Evolutionary conservation across 1,284 basidiomycete species (phyloP).

Genomic region (Fistulina hepatica): DNA sequence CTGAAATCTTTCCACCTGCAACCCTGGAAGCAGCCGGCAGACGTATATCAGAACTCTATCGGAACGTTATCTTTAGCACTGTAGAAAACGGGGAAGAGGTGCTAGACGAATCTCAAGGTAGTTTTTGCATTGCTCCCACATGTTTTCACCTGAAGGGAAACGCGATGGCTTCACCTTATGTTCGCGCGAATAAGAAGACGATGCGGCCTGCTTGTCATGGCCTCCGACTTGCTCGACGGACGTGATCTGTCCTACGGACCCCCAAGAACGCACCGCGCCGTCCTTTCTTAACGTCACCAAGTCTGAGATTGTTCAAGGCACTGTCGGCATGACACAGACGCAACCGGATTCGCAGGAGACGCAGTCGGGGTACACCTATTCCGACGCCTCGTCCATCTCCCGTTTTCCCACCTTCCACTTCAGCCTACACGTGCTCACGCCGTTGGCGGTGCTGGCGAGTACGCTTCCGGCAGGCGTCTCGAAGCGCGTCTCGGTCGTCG

Average conservation of each 20-base stretch:
- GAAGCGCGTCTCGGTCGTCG: slow-evolving; percentile 35
- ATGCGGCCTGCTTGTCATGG: slow-evolving; percentile 45
- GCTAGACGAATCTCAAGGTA: slow-evolving; percentile 15
- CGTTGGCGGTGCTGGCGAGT: slow-evolving; percentile 12
- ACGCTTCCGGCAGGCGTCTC: not conserved
- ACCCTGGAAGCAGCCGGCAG: slow-evolving; percentile 50
- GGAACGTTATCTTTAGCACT: slow-evolving; percentile 53
- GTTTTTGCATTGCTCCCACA: slow-evolving; percentile 2
- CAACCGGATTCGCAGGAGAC: slow-evolving; percentile 35
- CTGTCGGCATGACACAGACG: slow-evolving; percentile 15
- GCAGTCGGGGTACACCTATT: slow-evolving; percentile 36
- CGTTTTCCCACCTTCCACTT: slow-evolving; percentile 60
- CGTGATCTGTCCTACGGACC: slow-evolving; percentile 4
- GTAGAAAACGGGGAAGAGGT: slow-evolving; percentile 12
- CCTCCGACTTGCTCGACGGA: slow-evolving; percentile 29
- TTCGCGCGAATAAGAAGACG: slow-evolving; percentile 21
- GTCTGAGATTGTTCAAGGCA: slow-evolving; percentile 17
- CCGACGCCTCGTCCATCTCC: slow-evolving; percentile 53
- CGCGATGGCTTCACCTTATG: slow-evolving; percentile 2
- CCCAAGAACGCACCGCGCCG: slow-evolving; percentile 14
- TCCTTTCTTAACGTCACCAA: slow-evolving; percentile 20
- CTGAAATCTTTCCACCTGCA: slow-evolving; percentile 34
- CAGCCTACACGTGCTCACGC: slow-evolving; percentile 42
- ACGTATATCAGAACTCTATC: slow-evolving; percentile 53
- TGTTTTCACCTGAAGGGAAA: not conserved